Evolutionary conservation across 73 alveolate species (phyloP).

Genomic region (Tetrahymena borealis): DNA sequence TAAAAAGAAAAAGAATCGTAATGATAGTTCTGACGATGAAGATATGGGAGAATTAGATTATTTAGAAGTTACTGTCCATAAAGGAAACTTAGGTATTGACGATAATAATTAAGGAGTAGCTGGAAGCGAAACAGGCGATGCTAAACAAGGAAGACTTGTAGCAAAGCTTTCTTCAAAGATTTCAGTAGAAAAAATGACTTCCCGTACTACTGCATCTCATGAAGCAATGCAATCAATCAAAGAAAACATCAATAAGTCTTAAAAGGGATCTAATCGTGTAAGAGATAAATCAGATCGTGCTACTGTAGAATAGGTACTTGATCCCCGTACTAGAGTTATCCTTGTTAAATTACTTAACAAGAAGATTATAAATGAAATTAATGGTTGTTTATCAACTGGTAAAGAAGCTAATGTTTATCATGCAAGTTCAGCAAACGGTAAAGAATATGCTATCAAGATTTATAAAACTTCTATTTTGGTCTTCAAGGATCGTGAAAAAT

Average conservation of each 20-base stretch:
- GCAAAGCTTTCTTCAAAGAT: not conserved
- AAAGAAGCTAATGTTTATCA: slow-evolving; percentile 99
- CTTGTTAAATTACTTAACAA: slow-evolving; percentile 90
- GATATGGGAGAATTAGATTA: not conserved
- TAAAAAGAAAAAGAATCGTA: not conserved
- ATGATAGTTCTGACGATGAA: not conserved
- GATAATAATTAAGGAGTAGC: not conserved
- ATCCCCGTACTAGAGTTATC: slow-evolving; percentile 94
- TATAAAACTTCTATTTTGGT: slow-evolving; percentile 98
- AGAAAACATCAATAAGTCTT: not conserved
- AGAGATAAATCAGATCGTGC: slow-evolving; percentile 97
- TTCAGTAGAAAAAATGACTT: not conserved
- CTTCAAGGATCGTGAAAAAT: slow-evolving; percentile 98
- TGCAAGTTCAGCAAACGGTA: slow-evolving; percentile 68
- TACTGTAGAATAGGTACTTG: slow-evolving; percentile 99
- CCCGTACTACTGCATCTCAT: not conserved
- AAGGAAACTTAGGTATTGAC: not conserved
- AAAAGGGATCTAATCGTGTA: slow-evolving; percentile 54
- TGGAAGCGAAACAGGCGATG: not conserved
- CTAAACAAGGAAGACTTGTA: not conserved
- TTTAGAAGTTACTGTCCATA: not conserved
- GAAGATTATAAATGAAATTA: slow-evolving; percentile 84
- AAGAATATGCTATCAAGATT: slow-evolving; percentile 96
- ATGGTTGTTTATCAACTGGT: slow-evolving; percentile 99
- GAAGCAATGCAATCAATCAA: not conserved